Conservation (phyloP, 441 rosid species). For the Croton laevigatus region DNA sequence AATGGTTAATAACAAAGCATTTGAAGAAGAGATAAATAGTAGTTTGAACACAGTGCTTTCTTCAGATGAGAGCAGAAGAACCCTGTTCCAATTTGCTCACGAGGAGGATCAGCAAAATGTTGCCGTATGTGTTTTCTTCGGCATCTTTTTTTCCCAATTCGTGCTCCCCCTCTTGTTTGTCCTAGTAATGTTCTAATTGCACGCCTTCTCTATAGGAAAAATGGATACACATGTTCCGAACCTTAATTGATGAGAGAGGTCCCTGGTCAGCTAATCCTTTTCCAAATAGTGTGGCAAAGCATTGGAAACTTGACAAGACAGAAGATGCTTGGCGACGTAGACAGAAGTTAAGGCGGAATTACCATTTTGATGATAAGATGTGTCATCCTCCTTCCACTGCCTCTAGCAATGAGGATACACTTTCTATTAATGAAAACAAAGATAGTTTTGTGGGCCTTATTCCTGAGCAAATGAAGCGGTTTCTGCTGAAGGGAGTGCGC, state of each 20-base stretch:
- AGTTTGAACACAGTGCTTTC: constrained; percentile 59
- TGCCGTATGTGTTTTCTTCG: constrained; percentile 47
- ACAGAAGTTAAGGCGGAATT: constrained; percentile 87
- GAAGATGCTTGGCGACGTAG: constrained; percentile 99
- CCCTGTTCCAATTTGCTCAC: constrained; percentile 59
- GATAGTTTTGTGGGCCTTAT: constrained; percentile 73
- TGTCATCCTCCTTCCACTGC: constrained; percentile 64
- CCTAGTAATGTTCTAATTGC: constrained; percentile 15
- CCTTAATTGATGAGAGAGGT: constrained; percentile 96
- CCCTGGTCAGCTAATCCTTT: constrained; percentile 99
- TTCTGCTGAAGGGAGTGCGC: constrained; percentile 83
- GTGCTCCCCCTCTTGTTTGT: neutral
- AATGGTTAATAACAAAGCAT: constrained; percentile 48
- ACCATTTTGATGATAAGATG: constrained; percentile 87
- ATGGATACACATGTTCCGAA: constrained; percentile 96
- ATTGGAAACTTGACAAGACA: constrained; percentile 98
- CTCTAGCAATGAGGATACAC: constrained; percentile 45
- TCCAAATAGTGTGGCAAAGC: constrained; percentile 67
- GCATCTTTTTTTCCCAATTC: neutral
- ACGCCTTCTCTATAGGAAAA: constrained; percentile 56
- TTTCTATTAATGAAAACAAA: constrained; percentile 51
- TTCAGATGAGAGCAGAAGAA: constrained; percentile 84
- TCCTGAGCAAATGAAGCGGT: constrained; percentile 98
- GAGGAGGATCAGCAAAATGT: constrained; percentile 92
- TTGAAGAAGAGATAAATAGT: constrained; percentile 82